A percentile compares a stretch with the other conserved stretches of the same genome.
Conservation (phyloP, 2,329 filamentous ascomycete species). For the Ceratocystiopsis minuta region DNA sequence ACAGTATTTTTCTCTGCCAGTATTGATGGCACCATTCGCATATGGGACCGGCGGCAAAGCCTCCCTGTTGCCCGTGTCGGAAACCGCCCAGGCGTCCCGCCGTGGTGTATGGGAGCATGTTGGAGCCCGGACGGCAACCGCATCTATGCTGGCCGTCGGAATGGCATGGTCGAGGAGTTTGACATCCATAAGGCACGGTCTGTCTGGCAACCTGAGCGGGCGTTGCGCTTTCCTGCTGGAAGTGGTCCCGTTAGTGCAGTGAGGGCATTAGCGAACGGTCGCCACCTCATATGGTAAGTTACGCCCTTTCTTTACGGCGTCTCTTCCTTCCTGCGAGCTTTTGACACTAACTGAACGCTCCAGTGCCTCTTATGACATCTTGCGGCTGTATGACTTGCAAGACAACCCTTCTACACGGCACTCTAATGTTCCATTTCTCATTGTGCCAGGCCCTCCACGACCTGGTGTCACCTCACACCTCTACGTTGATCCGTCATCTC, state of each 20-base stretch:
- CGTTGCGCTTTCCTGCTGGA: conserved; percentile 74
- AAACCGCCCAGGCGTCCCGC: conserved; percentile 58
- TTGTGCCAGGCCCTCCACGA: conserved; percentile 68
- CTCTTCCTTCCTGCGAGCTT: conserved; percentile 1
- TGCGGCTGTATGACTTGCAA: conserved; percentile 77
- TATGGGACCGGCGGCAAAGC: conserved; percentile 74
- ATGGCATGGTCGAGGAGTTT: conserved; percentile 88
- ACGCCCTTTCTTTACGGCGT: neutral
- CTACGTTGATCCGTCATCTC: conserved; percentile 72
- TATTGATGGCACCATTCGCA: conserved; percentile 71
- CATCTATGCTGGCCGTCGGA: conserved; percentile 81
- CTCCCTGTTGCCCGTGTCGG: conserved; percentile 64
- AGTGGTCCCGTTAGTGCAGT: conserved; percentile 82
- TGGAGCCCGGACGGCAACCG: conserved; percentile 93
- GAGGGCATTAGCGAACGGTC: conserved; percentile 77
- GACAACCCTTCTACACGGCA: conserved; percentile 48
- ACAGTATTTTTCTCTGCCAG: conserved; percentile 77
- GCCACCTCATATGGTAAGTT: conserved; percentile 59
- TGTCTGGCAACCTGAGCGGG: conserved; percentile 55
- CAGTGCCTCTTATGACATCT: conserved; percentile 81
- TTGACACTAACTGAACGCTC: neutral
- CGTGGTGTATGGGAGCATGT: conserved; percentile 94
- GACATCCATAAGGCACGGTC: conserved; percentile 56
- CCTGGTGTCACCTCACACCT: conserved; percentile 77
- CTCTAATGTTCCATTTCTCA: conserved; percentile 81